phyloP scores from a whole-genome alignment of 106 monocot genomes.

The Triglochin maritima region DNA sequence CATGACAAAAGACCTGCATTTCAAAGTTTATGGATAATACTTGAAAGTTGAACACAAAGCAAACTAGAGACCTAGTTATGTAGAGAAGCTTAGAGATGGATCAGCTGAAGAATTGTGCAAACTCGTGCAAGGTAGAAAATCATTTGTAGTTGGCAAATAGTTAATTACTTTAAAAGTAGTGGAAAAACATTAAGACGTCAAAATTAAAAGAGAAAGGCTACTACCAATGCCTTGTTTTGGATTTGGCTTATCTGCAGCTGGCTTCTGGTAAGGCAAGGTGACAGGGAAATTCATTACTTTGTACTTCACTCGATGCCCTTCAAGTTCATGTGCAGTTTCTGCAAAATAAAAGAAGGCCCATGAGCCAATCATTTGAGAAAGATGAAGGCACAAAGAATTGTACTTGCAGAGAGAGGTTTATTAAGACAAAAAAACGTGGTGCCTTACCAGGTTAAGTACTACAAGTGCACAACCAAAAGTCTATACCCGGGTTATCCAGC shows the following conservation, averaged over 20 bases:
- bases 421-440: not conserved
- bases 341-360: not conserved
- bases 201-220: not conserved
- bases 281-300: constrained; percentile 73
- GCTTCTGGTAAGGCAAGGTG: constrained; percentile 69
- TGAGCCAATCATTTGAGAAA: not conserved
- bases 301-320: constrained; percentile 71
- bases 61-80: too few species aligned
- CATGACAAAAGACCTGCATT: constrained; percentile 78
- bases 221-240: constrained; percentile 96
- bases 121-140: not conserved
- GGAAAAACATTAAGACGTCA: too few species aligned
- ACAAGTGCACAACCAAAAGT: not conserved
- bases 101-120: not conserved
- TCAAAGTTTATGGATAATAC: not conserved
- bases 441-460: not conserved
- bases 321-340: constrained; percentile 64
- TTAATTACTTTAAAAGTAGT: too few species aligned
- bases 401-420: not conserved
- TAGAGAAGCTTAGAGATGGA: not conserved
- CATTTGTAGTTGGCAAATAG: not conserved
- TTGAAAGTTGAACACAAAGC: too few species aligned
- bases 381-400: not conserved
- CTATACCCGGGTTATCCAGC: not conserved
- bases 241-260: constrained; percentile 78